These are phyloP conservation scores for Capronia coronata DNA, from an alignment of 2,329 filamentous ascomycete species.

Conservation along the genomic window DNA sequence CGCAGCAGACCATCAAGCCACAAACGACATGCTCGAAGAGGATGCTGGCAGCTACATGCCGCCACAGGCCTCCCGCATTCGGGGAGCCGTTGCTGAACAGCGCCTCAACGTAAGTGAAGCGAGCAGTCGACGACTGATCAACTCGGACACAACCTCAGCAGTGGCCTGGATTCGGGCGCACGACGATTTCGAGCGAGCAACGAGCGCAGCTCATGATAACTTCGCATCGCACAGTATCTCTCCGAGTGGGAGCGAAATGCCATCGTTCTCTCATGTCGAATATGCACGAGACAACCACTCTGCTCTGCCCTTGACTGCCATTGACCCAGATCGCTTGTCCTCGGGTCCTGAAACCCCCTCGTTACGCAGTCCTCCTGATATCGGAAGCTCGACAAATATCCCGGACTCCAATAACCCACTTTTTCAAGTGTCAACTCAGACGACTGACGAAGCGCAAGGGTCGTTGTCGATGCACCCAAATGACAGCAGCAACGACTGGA, in stretches of 20 bases:
- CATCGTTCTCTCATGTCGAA: not conserved
- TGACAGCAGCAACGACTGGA: not conserved
- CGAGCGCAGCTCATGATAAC: not conserved
- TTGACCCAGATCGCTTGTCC: no score
- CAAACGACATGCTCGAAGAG: conserved; percentile 3
- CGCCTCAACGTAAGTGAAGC: no score
- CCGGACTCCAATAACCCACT: not conserved
- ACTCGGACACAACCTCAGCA: no score
- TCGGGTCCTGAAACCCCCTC: no score
- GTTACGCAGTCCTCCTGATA: not conserved
- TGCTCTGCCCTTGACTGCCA: no score
- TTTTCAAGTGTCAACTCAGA: not conserved
- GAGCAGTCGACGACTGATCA: no score
- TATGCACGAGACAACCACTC: not conserved
- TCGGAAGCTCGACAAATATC: not conserved
- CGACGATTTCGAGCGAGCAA: no score
- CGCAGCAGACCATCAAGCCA: not conserved
- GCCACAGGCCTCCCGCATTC: no score
- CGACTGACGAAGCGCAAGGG: not conserved
- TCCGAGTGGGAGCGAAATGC: not conserved
- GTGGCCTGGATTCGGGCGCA: no score
- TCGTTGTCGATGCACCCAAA: not conserved
- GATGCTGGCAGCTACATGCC: conserved; percentile 12
- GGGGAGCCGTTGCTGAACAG: no score
- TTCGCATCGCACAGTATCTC: not conserved